Base-by-base conservation (phyloP, 257 asterid species). In the Nicotiana knightiana region DNA sequence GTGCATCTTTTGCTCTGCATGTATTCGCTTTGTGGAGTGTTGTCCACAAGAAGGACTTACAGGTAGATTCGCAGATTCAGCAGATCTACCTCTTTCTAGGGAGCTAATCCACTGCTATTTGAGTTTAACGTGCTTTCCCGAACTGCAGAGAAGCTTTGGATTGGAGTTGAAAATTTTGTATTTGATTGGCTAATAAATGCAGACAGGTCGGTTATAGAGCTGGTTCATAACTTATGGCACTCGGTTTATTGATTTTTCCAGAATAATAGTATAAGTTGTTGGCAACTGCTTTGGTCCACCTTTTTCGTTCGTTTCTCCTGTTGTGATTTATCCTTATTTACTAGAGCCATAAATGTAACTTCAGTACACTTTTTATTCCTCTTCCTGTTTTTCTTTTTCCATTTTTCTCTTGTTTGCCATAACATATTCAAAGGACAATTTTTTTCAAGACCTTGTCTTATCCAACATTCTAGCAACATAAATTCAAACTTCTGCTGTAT, bases 21-120 rank as follows among this genome's bases (percentile, higher is more conserved):
- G 99, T 87, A 96, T 94, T 84, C 99, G 99, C 76, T 96, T 96
- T 70, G 99, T 93, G 64, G 98, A 96, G 91, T 96, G 98, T 89
- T 96, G 99, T 85, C 99, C 99, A 71, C 99, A 94, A 88, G 99
- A 96, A 89, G 98, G 98, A 81, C 97, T 96, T 80, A 94, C 99
- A 91, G 99, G 98, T 94, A 32, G 35, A 81, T 86, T 87, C 70
- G 75, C 87, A 85, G 81, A 51, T 43, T 62, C 77, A 18, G n/a
- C 67, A 30, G 48, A 64, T 51, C 71, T 32, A 68, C 7, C 21
- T 48, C 76, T 82, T 48, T 65, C 67, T 35, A 39, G 80, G 76
- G 66, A 68, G 63, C 55, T 64, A 21, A 54, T 63, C 32, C 35
- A 43, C 82, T 68, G 63, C 37, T 84, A 73, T 30, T 73, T 51